Evolutionary conservation across 441 rosid species (phyloP), one percentile per base, ranked within the genome.

Genomic region (Croton setiger): DNA sequence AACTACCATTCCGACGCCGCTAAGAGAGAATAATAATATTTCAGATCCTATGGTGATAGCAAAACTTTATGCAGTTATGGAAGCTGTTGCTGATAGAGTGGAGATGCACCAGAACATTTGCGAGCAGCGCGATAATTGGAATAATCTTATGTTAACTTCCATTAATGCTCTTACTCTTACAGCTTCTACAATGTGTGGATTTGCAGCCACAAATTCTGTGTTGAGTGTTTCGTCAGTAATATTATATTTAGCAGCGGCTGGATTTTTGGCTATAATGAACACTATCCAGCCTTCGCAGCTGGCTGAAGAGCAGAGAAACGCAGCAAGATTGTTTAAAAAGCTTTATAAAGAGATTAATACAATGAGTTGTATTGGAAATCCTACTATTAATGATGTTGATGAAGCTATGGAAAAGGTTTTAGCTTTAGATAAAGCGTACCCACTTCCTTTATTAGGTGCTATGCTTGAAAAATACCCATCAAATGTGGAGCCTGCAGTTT

Each of bases 251-350:
- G 78, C 79, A 12, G 76, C 77, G 2, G 69, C 75, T 11, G 64
- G 68, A 41, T 68, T 78, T 72, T 49, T 78, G 64, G 11, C 55
- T 20, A 51, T 70, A 17, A 71, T 53, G 64, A 70, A 61, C 47
- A 66, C 60, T 39, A 66, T 62, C 56, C 65, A 71, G 41, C 85
- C 82, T 6, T 79, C 83, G 27, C 78, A 79, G 39, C 71, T 82
- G 14, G 83, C 85, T 4, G 83, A 82, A 44, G 83, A 82, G 65
- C 82, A 76, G 35, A 72, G 85, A 59, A 79, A 72, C 27, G 78
- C 79, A 8, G 44, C 75, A 5, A 74, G 83, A 54, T 45, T 82
- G 18, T 82, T 79, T 48, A 79, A 74, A 75, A 79, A 74, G 68
- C 75, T 72, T 44, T 74, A 54, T 12, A 33, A 15, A 14, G 70